Conservation (phyloP, 441 rosid species). For the Geranium incanum region DNA sequence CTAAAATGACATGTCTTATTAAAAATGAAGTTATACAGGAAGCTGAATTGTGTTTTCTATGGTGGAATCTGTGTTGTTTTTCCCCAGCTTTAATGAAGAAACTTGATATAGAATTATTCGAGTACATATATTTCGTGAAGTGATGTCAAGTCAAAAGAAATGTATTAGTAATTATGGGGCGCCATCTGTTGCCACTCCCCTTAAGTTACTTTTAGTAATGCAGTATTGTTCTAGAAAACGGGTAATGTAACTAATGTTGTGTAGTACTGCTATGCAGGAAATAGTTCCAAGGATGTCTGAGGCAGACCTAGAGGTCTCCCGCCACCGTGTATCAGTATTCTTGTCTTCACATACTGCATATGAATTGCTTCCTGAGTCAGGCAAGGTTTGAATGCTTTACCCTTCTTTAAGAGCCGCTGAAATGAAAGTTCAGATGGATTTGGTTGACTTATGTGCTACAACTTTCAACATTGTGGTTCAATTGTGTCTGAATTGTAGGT, state of each 20-base stretch:
- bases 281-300: conserved; percentile 36
- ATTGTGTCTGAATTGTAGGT: conserved; percentile 30
- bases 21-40: background rate
- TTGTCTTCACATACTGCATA: conserved; percentile 49
- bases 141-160: conserved; percentile 2
- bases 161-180: conserved; percentile 2
- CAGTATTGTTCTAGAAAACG: conserved; percentile 12
- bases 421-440: conserved; percentile 15
- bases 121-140: background rate
- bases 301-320: conserved; percentile 44
- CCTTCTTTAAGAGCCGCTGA: conserved; percentile 18
- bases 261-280: conserved; percentile 38
- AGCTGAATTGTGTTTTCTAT: background rate
- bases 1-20: background rate
- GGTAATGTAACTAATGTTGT: conserved; percentile 18
- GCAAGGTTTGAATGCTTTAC: conserved; percentile 55
- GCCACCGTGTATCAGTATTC: conserved; percentile 42
- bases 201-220: background rate
- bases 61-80: background rate
- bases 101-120: background rate
- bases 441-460: conserved; percentile 1
- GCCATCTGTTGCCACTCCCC: background rate
- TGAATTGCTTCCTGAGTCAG: conserved; percentile 69
- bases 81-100: background rate
- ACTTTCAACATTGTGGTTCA: conserved; percentile 6